Evolutionary conservation across 1,284 basidiomycete species (phyloP).

Genomic region (Microbotryomycetes sp.): DNA sequence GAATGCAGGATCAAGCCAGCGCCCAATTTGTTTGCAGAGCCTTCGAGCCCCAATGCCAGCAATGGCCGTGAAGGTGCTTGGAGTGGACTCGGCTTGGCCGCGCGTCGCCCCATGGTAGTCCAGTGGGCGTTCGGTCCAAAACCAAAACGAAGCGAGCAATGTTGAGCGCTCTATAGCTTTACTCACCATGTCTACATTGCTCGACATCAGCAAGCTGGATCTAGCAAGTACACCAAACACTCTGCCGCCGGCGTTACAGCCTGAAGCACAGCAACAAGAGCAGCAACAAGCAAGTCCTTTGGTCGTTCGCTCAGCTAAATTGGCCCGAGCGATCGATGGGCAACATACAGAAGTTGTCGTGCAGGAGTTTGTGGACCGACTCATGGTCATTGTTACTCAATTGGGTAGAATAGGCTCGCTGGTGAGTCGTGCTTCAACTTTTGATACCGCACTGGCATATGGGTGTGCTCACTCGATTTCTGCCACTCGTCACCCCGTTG

Average conservation of each 20-base stretch:
- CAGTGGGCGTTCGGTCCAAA: not conserved
- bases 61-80: slow-evolving; percentile 5
- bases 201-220: slow-evolving; percentile 26
- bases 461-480: not conserved
- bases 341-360: slow-evolving; percentile 64
- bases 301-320: slow-evolving; percentile 47
- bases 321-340: slow-evolving; percentile 52
- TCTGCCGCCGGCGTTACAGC: slow-evolving; percentile 55
- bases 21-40: slow-evolving; percentile 97
- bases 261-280: not conserved
- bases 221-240: slow-evolving; percentile 45
- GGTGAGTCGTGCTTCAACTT: slow-evolving; percentile 52
- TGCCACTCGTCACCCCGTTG: not conserved
- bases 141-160: too few relatives aligned
- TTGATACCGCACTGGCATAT: not conserved
- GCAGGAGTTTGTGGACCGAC: slow-evolving; percentile 69
- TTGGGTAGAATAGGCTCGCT: slow-evolving; percentile 72
- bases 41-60: slow-evolving; percentile 72
- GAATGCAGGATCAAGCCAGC: slow-evolving; percentile 85
- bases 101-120: not conserved
- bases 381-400: slow-evolving; percentile 76
- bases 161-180: too few relatives aligned
- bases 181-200: slow-evolving; percentile 13
- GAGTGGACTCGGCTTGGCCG: not conserved
- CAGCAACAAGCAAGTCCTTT: slow-evolving; percentile 63